These are phyloP conservation scores for Gypsophila paniculata DNA, from an alignment of 179 eudicot genomes.

Conservation along the genomic window DNA sequence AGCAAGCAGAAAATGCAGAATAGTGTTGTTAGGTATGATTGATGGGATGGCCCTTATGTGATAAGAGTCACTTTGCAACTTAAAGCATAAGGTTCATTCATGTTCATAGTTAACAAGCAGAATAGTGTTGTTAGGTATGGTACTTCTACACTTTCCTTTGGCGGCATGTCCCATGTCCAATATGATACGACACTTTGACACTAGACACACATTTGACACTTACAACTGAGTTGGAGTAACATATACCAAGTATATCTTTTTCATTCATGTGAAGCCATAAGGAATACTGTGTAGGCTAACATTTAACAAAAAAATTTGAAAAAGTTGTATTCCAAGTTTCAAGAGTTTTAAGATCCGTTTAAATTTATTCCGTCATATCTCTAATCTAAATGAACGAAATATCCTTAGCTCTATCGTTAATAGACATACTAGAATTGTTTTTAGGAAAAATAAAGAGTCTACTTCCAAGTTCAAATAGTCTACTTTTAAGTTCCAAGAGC, in stretches of 20 bases:
- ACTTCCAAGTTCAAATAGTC: too few species aligned
- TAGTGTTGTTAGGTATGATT: too few species aligned
- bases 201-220: too few species aligned
- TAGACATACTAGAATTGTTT: neutral
- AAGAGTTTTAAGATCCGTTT: neutral
- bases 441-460: too few species aligned
- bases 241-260: neutral
- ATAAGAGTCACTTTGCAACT: neutral
- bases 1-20: too few species aligned
- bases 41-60: neutral
- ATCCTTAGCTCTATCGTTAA: neutral
- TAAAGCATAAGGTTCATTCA: constrained; percentile 2
- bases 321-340: neutral
- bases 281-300: neutral
- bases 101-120: neutral
- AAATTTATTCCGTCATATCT: neutral
- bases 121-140: neutral
- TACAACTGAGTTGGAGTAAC: too few species aligned
- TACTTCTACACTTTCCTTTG: too few species aligned
- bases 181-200: too few species aligned
- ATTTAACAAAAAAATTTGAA: neutral
- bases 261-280: neutral
- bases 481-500: too few species aligned
- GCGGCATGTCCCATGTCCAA: too few species aligned
- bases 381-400: neutral